A percentile compares a stretch with the other conserved stretches of the same genome.
Conservation (phyloP, 2,329 filamentous ascomycete genomes). For the Penicillium expansum region DNA sequence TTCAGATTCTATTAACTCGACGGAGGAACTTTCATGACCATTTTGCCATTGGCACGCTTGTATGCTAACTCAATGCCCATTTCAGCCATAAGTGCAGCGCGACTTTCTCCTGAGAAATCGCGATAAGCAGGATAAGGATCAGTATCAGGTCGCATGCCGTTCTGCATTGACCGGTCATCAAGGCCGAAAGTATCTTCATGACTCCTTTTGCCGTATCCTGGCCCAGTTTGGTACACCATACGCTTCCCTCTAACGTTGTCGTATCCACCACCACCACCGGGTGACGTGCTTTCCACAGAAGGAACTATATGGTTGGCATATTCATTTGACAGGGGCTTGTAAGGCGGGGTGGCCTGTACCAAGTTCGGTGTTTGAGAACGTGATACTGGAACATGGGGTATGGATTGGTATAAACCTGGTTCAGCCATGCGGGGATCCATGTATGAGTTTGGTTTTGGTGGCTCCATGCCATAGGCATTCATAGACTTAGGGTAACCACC, state of each 20-base stretch:
- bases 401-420: constrained; percentile 42
- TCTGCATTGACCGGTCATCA: constrained; percentile 41
- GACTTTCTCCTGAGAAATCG: constrained; percentile 27
- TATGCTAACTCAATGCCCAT: constrained; percentile 34
- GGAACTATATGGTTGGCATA: constrained; percentile 22
- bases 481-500: constrained; percentile 30
- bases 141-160: constrained; percentile 45
- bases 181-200: constrained; percentile 42
- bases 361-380: constrained; percentile 29
- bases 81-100: constrained; percentile 25
- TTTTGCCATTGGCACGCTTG: constrained; percentile 37
- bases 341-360: constrained; percentile 34
- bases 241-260: constrained; percentile 27
- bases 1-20: constrained; percentile 16
- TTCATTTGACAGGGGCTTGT: constrained; percentile 36
- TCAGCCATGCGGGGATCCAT: constrained; percentile 39
- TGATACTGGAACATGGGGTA: constrained; percentile 25
- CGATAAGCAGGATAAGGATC: constrained; percentile 27
- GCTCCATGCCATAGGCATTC: constrained; percentile 31
- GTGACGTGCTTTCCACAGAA: constrained; percentile 24
- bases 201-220: constrained; percentile 32
- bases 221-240: constrained; percentile 33
- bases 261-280: constrained; percentile 21
- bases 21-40: constrained; percentile 34
- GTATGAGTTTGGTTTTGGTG: constrained; percentile 30